A percentile compares a stretch with the other conserved stretches of the same genome.
Conservation (phyloP, 1,139 yeast genomes). For the Candida glucosophila region DNA sequence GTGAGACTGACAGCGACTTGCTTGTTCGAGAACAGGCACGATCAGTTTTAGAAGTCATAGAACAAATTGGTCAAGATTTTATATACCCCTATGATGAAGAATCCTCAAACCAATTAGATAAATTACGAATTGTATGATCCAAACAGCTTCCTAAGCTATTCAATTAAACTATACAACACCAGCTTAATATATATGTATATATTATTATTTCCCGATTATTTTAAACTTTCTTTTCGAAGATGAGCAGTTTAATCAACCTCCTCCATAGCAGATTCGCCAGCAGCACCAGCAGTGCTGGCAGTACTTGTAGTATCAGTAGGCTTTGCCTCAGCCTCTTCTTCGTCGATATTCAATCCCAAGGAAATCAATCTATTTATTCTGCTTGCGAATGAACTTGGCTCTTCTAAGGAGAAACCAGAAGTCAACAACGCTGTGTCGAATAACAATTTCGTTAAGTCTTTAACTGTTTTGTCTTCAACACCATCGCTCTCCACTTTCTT, state of each 20-base stretch:
- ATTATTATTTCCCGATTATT: no score
- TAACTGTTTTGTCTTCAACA: slow-evolving; percentile 96
- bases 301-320: slow-evolving; percentile 35
- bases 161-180: no score
- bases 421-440: slow-evolving; percentile 97
- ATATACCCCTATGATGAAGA: no score
- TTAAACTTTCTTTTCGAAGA: no score
- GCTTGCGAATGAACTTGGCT: slow-evolving; percentile 93
- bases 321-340: slow-evolving; percentile 48
- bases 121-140: no score
- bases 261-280: slow-evolving; percentile 95
- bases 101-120: no score
- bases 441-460: slow-evolving; percentile 92
- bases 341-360: slow-evolving; percentile 96
- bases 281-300: slow-evolving; percentile 51
- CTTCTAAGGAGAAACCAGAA: slow-evolving; percentile 97
- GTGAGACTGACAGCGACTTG: slow-evolving; percentile 44
- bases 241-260: slow-evolving; percentile 89
- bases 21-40: slow-evolving; percentile 53
- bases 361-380: slow-evolving; percentile 98
- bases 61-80: no score
- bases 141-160: no score
- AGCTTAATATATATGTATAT: no score
- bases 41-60: slow-evolving; percentile 33
- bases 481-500: slow-evolving; percentile 95